Base-by-base conservation (phyloP, 1,284 basidiomycete species). In the Blastosporella zonata region DNA sequence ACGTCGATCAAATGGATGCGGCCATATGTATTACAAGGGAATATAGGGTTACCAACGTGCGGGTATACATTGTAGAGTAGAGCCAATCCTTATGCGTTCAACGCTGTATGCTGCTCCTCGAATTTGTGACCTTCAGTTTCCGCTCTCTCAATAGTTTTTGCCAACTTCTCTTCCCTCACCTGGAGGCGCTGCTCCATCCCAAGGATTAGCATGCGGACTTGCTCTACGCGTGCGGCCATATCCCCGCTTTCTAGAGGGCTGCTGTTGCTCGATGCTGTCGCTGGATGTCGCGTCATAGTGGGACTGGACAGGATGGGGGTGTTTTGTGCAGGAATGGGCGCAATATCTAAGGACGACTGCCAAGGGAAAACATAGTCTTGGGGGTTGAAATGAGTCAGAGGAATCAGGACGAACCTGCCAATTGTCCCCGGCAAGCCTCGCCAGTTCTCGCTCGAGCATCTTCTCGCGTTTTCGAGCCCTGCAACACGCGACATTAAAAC, bases 181-280 rank as follows among this genome's bases (percentile, higher is more conserved):
- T 85, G 77, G 54, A 89, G 69, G 41, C 85, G 75, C 57, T 88
- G 80, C 54, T 88, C 85, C 82, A 90, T 88, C 0, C 87, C 87
- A 12, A 89, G 69, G 13, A 90, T 76, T 27, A 89, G 67, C 54
- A 85, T 66, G 27, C 82, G 77, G 5, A 89, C 73, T 55, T 87
- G 81, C 54, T 90, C 86, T 33, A 89, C 73, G 49, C 85, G 82
- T 2, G 81, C 75, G 6, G 78, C 61, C 1, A 67, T 62, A 6
- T 70, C 71, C 29, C 29, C 42, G n/a, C 42, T 25, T 9, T 38
- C 31, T 44, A 34, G 15, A 13, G 62, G 21, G 54, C 59, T 47
- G 56, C 10, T 42, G 43, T 64, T 62, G 41, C 57, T 49, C 23
- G 57, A 56, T 28, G 58, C 53, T n/a, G 55, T 60, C 22, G 54